These are phyloP conservation scores for Citrus australasica DNA, from an alignment of 345 rosid species.

Conservation along the genomic window DNA sequence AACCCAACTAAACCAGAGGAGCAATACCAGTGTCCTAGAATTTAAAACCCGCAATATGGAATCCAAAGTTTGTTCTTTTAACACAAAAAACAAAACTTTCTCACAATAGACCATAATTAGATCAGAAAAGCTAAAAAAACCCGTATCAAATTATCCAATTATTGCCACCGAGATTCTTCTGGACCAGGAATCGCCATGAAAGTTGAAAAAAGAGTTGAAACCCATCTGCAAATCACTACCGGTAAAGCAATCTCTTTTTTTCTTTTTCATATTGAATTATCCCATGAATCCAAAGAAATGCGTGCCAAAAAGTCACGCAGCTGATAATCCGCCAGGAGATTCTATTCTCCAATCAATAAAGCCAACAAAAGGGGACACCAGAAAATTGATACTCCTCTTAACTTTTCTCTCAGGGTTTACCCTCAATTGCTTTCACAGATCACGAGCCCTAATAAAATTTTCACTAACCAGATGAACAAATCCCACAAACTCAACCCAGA, in stretches of 20 bases:
- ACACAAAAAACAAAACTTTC: slow-evolving; percentile 3
- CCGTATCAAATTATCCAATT: slow-evolving; percentile 3
- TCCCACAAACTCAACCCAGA: background rate
- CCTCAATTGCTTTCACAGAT: background rate
- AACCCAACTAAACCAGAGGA: slow-evolving; percentile 6
- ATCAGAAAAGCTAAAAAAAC: background rate
- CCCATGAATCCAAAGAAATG: slow-evolving; percentile 3
- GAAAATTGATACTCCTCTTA: slow-evolving; percentile 12
- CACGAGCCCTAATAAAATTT: background rate
- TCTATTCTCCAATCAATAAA: slow-evolving; percentile 19
- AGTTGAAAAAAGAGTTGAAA: slow-evolving; percentile 9
- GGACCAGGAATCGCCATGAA: slow-evolving; percentile 30
- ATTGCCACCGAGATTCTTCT: slow-evolving; percentile 21
- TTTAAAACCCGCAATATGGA: slow-evolving; percentile 8
- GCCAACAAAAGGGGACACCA: slow-evolving; percentile 12
- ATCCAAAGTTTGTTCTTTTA: slow-evolving; percentile 4
- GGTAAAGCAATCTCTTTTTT: background rate
- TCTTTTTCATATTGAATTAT: slow-evolving; percentile 5
- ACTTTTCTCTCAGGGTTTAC: slow-evolving; percentile 5
- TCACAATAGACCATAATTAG: slow-evolving; percentile 19
- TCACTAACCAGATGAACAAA: slow-evolving; percentile 4
- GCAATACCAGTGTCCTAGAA: slow-evolving; percentile 6
- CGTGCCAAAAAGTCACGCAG: slow-evolving; percentile 1
- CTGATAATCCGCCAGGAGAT: background rate
- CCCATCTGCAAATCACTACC: slow-evolving; percentile 19